Base-by-base conservation (phyloP, 345 rosid genomes). In the Euphorbia pulcherrima region DNA sequence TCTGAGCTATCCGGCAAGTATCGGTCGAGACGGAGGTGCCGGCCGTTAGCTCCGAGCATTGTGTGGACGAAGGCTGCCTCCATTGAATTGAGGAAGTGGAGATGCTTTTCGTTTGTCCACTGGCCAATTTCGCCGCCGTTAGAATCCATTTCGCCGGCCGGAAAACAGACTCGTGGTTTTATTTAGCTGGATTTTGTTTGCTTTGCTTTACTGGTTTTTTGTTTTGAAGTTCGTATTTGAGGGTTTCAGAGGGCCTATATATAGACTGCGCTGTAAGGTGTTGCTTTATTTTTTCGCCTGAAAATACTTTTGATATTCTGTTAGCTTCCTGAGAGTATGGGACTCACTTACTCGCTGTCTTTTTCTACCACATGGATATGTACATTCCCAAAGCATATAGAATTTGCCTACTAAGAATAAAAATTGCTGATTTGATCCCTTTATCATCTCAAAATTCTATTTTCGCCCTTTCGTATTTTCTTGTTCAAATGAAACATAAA, bases 31-130 rank as follows among this genome's bases (percentile, higher is more conserved):
- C 77, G 82, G 44, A 74, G 82, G 27, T 1, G 16, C 50, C 67
- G 75, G 59, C 14, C 30, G 62, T 69, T 63, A 48, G 54, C 77
- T 35, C 75, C 80, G 8, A 80, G 29, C 82, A 77, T 74, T 23
- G 67, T 69, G 13, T 67, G 79, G 39, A 85, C 88, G 67, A 85
- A 85, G 17, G 86, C 66, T 14, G 81, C 82, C 73, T 85, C 88
- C 74, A 80, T 69, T 35, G 81, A 72, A 63, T 68, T 75, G 61
- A 85, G 33, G 82, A 40, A 85, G 61, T 57, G 73, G 21, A 67
- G 12, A 72, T 82, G 88, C 75, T 71, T 79, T 82, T 82, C 88
- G 77, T 85, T 60, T 2, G 83, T 82, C 88, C 88, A 82, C 13
- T 12, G 55, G 23, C 74, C 79, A 1, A 51, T 62, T 13, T n/a